Conservation (phyloP, 2,329 filamentous ascomycete genomes). For the Beauveria asiatica region DNA sequence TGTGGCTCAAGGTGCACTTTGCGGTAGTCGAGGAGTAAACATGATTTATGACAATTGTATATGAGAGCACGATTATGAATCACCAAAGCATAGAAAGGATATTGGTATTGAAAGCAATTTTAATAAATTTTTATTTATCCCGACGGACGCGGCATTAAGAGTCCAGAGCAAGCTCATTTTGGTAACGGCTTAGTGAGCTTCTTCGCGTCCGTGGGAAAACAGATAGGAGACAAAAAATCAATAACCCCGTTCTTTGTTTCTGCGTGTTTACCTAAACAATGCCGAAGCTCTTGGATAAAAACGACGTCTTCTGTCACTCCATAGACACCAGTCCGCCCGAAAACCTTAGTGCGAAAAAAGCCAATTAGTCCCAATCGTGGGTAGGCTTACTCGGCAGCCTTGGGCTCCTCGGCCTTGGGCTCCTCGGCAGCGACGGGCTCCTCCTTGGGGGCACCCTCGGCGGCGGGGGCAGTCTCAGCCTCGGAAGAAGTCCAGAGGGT, state of each 20-base stretch:
- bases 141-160: constrained; percentile 44
- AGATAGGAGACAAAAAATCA: constrained; percentile 17
- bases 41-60: constrained; percentile 12
- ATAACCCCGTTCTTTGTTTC: constrained; percentile 27
- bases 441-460: constrained; percentile 39
- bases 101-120: constrained; percentile 26
- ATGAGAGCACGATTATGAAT: neutral
- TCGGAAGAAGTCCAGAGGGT: constrained; percentile 99
- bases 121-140: constrained; percentile 47
- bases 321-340: constrained; percentile 52
- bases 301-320: constrained; percentile 54
- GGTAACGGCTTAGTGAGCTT: constrained; percentile 39
- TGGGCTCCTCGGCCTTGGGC: constrained; percentile 55
- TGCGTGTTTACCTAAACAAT: constrained; percentile 39
- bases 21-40: constrained; percentile 38
- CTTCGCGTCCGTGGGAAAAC: constrained; percentile 29
- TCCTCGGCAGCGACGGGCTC: constrained; percentile 39
- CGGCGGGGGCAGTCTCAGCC: constrained; percentile 63
- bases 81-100: neutral
- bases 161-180: constrained; percentile 46
- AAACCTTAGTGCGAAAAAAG: constrained; percentile 24
- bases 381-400: constrained; percentile 52
- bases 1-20: constrained; percentile 59
- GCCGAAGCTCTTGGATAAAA: constrained; percentile 42
- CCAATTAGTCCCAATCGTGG: constrained; percentile 19